Base-by-base conservation (phyloP, 176 grass and related monocot genomes). In the Eremochloa ophiuroides region DNA sequence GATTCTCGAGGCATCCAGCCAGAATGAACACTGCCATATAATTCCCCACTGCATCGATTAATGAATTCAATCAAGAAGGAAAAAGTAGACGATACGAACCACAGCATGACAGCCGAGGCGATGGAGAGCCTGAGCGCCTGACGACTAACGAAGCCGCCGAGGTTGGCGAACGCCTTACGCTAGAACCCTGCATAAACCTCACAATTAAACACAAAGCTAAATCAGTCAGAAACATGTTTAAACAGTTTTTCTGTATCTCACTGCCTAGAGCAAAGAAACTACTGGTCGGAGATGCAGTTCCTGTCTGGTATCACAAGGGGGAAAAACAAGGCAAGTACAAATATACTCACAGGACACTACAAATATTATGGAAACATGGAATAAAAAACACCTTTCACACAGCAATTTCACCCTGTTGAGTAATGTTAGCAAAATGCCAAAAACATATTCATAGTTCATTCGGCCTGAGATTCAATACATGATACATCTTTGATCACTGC, bases 41-140 rank as follows among this genome's bases (percentile, higher is more conserved):
- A 62, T 91, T 44, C 42, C 11, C 44, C 25, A 0, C 3, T 4
- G 74, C 56, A 13, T 16, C 4, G 35, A n/a, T n/a, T n/a, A n/a
- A n/a, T n/a, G n/a, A n/a, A n/a, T n/a, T n/a, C n/a, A n/a, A n/a
- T n/a, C n/a, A n/a, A n/a, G n/a, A n/a, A n/a, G n/a, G n/a, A n/a
- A n/a, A n/a, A n/a, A n/a, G n/a, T n/a, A n/a, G n/a, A n/a, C n/a
- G n/a, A 48, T 7, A 87, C 84, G 30, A 56, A 93, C 90, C 93
- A 92, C 28, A 97, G 70, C 94, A 97, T 97, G 10, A 97, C 64
- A 2, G 91, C 89, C 12, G 89, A 94, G 10, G 91, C 87, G 78
- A 97, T 16, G 33, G 91, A 97, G 51, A 97, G 82, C 80, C 38
- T 94, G 65, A n/a, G n/a, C n/a, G n/a, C n/a, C n/a, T n/a, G n/a